Evolutionary conservation across 2,329 filamentous ascomycete genomes (phyloP).

Genomic region (Penicillium occitanis): DNA sequence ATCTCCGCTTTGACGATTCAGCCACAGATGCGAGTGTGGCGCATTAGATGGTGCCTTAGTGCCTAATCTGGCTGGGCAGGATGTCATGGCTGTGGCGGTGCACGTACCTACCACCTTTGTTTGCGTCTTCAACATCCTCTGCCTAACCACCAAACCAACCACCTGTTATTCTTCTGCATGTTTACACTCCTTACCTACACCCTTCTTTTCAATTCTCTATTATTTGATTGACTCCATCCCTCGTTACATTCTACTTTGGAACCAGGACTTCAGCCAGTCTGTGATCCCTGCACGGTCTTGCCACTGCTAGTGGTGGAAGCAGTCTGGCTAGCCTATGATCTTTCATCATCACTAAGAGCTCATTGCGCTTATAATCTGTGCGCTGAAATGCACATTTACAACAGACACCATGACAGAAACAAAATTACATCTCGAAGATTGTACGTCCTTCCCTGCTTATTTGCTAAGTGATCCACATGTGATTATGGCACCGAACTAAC

Average conservation of each 20-base stretch:
- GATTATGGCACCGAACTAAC: constrained; percentile 26
- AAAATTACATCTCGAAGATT: constrained; percentile 88
- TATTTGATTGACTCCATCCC: too few species aligned
- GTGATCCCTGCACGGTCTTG: constrained; percentile 10
- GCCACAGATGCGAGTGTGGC: constrained; percentile 13
- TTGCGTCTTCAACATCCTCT: constrained; percentile 2
- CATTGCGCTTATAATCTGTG: constrained; percentile 27
- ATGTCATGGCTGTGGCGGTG: constrained; percentile 17
- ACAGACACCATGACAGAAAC: constrained; percentile 67
- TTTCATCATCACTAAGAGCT: constrained; percentile 24
- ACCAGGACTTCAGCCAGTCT: background rate
- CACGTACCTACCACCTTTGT: constrained; percentile 6
- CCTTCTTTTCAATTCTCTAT: background rate
- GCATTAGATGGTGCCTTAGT: background rate
- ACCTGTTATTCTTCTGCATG: background rate
- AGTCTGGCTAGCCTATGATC: constrained; percentile 18
- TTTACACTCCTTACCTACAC: background rate
- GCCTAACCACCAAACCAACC: background rate
- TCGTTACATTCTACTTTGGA: background rate
- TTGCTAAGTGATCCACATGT: background rate
- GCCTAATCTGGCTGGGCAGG: background rate
- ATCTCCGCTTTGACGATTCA: constrained; percentile 1
- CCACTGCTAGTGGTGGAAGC: constrained; percentile 15
- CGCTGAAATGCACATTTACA: constrained; percentile 61
- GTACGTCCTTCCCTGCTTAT: constrained; percentile 51